phyloP scores from a whole-genome alignment of 2,329 filamentous ascomycete species.

The Ustulina deusta region DNA sequence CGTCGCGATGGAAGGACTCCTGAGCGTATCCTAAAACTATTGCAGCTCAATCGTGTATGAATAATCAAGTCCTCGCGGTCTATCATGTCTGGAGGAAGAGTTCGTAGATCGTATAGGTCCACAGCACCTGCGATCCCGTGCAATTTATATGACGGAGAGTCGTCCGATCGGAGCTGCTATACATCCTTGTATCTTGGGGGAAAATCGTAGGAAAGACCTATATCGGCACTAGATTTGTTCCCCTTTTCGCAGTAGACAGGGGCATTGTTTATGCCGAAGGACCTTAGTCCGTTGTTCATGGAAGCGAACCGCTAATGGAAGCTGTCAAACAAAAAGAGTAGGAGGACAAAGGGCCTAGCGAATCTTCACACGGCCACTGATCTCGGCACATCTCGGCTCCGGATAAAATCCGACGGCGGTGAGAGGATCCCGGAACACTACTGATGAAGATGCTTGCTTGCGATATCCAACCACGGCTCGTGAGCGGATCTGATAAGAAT shows the following conservation, averaged over 20 bases:
- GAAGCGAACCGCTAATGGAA: constrained; percentile 23
- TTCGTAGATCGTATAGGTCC: neutral
- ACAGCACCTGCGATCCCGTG: neutral
- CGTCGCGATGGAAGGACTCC: neutral
- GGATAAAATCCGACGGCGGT: constrained; percentile 15
- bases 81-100: neutral
- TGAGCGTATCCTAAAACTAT: neutral
- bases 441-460: neutral
- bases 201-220: neutral
- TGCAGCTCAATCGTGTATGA: neutral
- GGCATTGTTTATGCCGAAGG: neutral
- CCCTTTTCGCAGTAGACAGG: neutral
- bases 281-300: neutral
- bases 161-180: neutral
- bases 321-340: constrained; percentile 5
- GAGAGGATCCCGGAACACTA: neutral
- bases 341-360: neutral
- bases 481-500: constrained; percentile 26
- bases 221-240: neutral
- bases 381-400: constrained; percentile 19
- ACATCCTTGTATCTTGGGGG: neutral
- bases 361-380: neutral
- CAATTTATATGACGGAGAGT: constrained; percentile 5
- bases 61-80: neutral
- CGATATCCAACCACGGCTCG: constrained; percentile 3